phyloP scores from a whole-genome alignment of 768 basidiomycete genomes.

The Lactifluus rugatus region DNA sequence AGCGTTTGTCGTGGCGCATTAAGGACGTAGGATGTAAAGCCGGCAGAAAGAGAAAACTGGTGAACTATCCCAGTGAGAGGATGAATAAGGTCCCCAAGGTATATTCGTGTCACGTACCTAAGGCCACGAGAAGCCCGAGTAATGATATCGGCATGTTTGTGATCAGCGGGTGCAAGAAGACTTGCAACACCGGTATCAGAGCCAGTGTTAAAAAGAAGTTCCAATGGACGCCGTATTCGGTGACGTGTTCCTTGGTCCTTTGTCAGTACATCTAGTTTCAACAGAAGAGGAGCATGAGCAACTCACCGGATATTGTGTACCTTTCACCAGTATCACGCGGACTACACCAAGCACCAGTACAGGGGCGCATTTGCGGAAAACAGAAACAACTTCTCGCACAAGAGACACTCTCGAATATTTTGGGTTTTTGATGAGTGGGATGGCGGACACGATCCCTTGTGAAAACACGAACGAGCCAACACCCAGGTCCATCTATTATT shows the following conservation, averaged over 20 bases:
- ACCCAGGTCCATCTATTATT: conserved; percentile 85
- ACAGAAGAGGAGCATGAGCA: background rate
- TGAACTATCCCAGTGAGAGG: conserved; percentile 43
- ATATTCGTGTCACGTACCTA: conserved; percentile 33
- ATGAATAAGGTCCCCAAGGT: background rate
- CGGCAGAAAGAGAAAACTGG: conserved; percentile 51
- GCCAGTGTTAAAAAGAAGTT: conserved; percentile 97
- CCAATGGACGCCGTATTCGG: conserved; percentile 97
- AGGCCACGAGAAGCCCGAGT: conserved; percentile 50
- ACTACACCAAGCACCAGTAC: conserved; percentile 65
- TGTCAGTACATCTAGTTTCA: background rate
- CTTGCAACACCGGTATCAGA: conserved; percentile 63
- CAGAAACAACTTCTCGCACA: conserved; percentile 39
- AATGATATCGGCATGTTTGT: conserved; percentile 45
- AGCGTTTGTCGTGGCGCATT: conserved; percentile 51
- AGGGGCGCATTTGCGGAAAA: conserved; percentile 52
- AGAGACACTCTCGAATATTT: conserved; percentile 40
- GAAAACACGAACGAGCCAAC: conserved; percentile 98
- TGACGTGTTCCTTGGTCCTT: conserved; percentile 71
- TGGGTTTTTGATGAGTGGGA: conserved; percentile 62
- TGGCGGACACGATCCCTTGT: conserved; percentile 85
- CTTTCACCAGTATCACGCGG: conserved; percentile 81
- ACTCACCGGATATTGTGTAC: conserved; percentile 84
- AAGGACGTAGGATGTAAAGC: conserved; percentile 57
- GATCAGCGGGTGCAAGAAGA: conserved; percentile 59